These are phyloP conservation scores for Tolypocladium inflatum DNA, from an alignment of 2,329 filamentous ascomycete species.

Conservation along the genomic window DNA sequence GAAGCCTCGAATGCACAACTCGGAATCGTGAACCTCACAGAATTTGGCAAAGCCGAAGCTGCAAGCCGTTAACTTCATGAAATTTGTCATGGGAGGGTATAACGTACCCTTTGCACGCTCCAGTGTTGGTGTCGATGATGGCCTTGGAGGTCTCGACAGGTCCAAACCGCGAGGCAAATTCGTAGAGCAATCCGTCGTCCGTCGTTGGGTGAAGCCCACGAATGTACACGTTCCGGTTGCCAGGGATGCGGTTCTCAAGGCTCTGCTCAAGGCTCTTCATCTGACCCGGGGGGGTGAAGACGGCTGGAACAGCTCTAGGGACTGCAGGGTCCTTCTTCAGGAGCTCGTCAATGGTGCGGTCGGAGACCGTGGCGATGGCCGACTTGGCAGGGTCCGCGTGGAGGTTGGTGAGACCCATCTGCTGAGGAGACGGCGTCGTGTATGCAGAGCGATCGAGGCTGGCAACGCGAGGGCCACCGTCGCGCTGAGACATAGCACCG, in stretches of 20 bases:
- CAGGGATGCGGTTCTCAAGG: constrained; percentile 80
- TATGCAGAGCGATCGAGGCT: constrained; percentile 54
- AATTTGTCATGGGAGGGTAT: neutral
- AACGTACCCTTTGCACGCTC: constrained; percentile 84
- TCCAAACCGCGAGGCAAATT: constrained; percentile 81
- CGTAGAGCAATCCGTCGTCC: constrained; percentile 77
- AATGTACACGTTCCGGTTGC: constrained; percentile 97
- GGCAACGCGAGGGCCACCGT: constrained; percentile 50
- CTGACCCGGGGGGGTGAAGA: constrained; percentile 75
- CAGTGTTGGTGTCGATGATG: constrained; percentile 90
- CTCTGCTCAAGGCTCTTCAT: constrained; percentile 89
- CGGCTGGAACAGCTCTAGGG: constrained; percentile 80
- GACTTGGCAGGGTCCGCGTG: constrained; percentile 34
- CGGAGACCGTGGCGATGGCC: constrained; percentile 26
- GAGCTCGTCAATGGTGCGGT: constrained; percentile 52
- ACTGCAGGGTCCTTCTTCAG: constrained; percentile 71
- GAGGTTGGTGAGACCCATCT: constrained; percentile 34
- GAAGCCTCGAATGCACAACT: constrained; percentile 93
- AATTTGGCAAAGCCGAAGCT: constrained; percentile 99
- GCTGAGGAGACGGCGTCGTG: constrained; percentile 57
- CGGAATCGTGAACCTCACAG: constrained; percentile 74
- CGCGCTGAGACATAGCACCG: constrained; percentile 45
- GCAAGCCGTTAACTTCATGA: constrained; percentile 3
- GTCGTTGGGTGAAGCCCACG: constrained; percentile 92
- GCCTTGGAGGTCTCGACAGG: constrained; percentile 95